Conservation (phyloP, 768 basidiomycete genomes). For the Tylopilus intermedius region DNA sequence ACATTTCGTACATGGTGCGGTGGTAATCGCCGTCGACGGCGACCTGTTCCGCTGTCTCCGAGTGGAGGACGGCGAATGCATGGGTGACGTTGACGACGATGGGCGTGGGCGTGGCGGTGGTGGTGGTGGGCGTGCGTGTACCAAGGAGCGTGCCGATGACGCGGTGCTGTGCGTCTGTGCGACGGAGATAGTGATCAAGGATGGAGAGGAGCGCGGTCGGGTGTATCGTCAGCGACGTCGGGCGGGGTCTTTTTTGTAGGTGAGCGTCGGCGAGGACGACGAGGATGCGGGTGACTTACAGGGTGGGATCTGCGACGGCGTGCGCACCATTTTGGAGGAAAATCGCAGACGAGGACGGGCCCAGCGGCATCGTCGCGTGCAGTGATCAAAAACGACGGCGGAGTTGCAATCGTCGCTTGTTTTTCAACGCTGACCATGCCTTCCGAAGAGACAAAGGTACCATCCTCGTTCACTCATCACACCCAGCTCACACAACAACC, state of each 20-base stretch:
- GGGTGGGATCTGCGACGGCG: constrained; percentile 26
- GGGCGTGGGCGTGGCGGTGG: background rate
- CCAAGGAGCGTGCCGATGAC: constrained; percentile 96
- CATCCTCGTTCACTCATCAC: constrained; percentile 1
- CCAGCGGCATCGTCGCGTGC: constrained; percentile 41
- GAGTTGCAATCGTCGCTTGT: constrained; percentile 27
- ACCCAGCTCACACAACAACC: background rate
- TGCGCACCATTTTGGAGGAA: constrained; percentile 35
- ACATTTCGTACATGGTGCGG: constrained; percentile 87
- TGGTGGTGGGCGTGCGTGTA: constrained; percentile 51
- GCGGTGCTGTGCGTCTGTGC: constrained; percentile 73
- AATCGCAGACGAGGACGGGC: constrained; percentile 43
- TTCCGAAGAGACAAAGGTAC: constrained; percentile 86
- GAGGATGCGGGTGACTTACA: constrained; percentile 27
- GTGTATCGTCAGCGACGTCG: constrained; percentile 74
- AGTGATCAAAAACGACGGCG: constrained; percentile 19
- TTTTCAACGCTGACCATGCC: constrained; percentile 50
- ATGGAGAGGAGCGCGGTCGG: constrained; percentile 92
- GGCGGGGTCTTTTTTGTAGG: constrained; percentile 50
- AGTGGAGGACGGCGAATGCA: constrained; percentile 89
- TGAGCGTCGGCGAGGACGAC: background rate
- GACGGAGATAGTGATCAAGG: constrained; percentile 93
- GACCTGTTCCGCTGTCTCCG: constrained; percentile 87
- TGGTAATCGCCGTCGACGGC: constrained; percentile 98
- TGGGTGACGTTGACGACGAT: constrained; percentile 64